Conservation (phyloP, 306 rosid species). For the Corylus avellana region DNA sequence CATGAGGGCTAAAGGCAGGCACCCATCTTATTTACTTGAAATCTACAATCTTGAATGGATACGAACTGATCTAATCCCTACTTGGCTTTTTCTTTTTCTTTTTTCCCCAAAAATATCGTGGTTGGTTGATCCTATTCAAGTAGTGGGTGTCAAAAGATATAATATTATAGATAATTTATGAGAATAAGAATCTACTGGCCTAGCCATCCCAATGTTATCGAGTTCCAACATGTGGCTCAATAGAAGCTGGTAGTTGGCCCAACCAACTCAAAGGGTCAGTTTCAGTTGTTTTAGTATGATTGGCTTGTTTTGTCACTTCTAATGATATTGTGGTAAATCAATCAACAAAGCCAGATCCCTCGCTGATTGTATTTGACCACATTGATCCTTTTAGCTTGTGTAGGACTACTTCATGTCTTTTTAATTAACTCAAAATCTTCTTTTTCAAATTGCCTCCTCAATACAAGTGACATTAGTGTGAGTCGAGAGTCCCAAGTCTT, state of each 20-base stretch:
- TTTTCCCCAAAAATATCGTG: background rate
- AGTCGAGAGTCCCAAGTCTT: background rate
- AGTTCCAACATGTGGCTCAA: background rate
- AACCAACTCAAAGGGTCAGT: background rate
- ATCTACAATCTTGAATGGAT: background rate
- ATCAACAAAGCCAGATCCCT: background rate
- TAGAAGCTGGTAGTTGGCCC: background rate
- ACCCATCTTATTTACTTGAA: background rate
- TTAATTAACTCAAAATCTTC: background rate
- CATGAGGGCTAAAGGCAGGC: background rate
- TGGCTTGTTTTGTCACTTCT: background rate
- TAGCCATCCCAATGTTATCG: background rate
- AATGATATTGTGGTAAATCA: background rate
- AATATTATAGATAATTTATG: background rate
- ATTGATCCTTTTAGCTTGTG: background rate
- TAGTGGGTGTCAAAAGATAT: background rate
- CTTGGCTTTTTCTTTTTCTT: background rate
- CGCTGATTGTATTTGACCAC: background rate
- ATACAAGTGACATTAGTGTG: background rate
- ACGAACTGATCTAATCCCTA: background rate
- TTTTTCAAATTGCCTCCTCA: background rate
- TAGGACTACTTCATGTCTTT: background rate
- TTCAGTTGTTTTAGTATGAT: background rate
- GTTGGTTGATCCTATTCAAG: background rate
- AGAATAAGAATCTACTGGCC: background rate